Evolutionary conservation across 306 rosid genomes (phyloP), one percentile per base, ranked within the genome.

Genomic region (Mimosa pudica): DNA sequence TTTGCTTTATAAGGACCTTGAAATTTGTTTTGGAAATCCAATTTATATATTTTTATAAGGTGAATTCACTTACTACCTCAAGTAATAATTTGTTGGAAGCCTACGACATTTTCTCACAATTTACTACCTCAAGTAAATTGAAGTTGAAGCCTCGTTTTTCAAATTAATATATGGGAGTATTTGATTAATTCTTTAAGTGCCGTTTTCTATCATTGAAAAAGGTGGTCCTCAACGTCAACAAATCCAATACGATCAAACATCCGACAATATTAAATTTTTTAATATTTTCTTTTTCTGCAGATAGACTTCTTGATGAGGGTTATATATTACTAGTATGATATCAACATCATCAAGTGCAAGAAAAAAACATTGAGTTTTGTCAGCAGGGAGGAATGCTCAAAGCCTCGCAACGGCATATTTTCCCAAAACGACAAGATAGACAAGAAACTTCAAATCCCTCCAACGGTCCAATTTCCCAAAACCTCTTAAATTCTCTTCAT

Each of bases 401-500:
- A 73, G 46, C 69, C 9, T 58, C 18, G 7, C 49, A 81, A 81
- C 85, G 83, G 80, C 69, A 61, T 46, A 47, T n/a, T 55, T 16
- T 17, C 33, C 7, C 66, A 78, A 69, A 58, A 74, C 2, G 79
- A 76, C 86, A 17, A 30, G 49, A n/a, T n/a, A n/a, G n/a, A 38
- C 74, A 66, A 9, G 58, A 71, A 80, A 71, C 81, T 76, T 76
- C 79, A 79, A 82, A 64, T 66, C 82, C 80, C n/a, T 73, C 49
- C 73, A 77, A 86, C 86, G 84, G 88, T 69, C 74, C 84, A 73
- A 60, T 82, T 76, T 65, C 75, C 84, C 84, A 17, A 72, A 65
- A 51, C 61, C 8, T 48, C 73, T 8, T 42, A 17, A 12, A 17
- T 54, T 17, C 61, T 14, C 13, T 57, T 4, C 7, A 24, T 24